These are phyloP conservation scores for Laburnicola sp. DNA, from an alignment of 2,329 filamentous ascomycete genomes.

Conservation along the genomic window DNA sequence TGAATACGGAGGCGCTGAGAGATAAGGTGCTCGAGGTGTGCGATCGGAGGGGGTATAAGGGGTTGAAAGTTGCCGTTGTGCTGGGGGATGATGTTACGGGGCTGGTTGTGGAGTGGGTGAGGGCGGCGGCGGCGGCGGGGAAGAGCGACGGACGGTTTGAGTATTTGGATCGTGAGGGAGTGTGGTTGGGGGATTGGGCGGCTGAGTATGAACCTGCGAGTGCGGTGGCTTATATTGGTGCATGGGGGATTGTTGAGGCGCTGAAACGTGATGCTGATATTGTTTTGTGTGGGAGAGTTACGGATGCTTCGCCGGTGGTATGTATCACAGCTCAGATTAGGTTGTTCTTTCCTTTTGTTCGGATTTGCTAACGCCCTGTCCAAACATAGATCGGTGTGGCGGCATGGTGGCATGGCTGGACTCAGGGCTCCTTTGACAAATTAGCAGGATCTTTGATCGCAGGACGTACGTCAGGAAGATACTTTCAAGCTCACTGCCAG, in stretches of 20 bases:
- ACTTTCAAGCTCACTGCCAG: no score
- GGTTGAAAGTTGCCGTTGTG: slow-evolving; percentile 5
- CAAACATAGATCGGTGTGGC: slow-evolving; percentile 48
- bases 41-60: neutral
- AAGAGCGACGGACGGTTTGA: no score
- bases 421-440: slow-evolving; percentile 48
- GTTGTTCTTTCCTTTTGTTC: no score
- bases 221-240: slow-evolving; percentile 4
- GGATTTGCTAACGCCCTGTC: no score
- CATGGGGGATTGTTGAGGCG: slow-evolving; percentile 22
- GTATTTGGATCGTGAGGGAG: no score
- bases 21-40: slow-evolving; percentile 5
- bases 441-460: slow-evolving; percentile 55
- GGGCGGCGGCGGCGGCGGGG: no score
- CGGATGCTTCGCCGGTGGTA: slow-evolving; percentile 36
- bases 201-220: neutral
- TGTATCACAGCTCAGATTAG: no score
- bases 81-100: neutral
- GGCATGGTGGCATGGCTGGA: slow-evolving; percentile 58
- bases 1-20: slow-evolving; percentile 51
- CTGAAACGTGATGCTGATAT: slow-evolving; percentile 29
- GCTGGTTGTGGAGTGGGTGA: no score
- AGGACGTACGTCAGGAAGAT: slow-evolving; percentile 33
- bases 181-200: no score
- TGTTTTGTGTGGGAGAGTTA: slow-evolving; percentile 31